Conservation (phyloP, 192 early-diverging fungal species). For the Entomortierella parvispora region DNA sequence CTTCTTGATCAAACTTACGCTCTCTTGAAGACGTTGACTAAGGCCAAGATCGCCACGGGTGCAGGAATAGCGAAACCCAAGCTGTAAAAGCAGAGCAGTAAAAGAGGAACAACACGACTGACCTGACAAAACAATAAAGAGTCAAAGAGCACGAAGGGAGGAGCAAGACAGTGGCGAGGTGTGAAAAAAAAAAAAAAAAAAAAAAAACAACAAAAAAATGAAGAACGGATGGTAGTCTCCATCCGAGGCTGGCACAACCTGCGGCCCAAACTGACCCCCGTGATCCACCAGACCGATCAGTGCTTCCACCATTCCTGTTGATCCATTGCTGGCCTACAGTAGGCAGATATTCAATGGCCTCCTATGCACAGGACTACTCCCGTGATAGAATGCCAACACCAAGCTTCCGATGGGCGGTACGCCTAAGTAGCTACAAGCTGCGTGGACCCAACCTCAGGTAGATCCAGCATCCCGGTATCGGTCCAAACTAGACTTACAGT, state of each 20-base stretch:
- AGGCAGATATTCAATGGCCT: conserved; percentile 52
- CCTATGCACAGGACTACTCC: conserved; percentile 24
- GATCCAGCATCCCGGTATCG: conserved; percentile 51
- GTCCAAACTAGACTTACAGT: conserved; percentile 47
- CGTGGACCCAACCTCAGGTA: conserved; percentile 31
- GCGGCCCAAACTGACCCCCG: conserved; percentile 53
- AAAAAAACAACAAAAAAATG: conserved; percentile 13
- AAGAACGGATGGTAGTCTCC: conserved; percentile 50
- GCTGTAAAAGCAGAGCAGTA: too few relatives aligned
- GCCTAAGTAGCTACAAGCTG: conserved; percentile 45
- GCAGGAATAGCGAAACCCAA: too few relatives aligned
- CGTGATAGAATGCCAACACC: conserved; percentile 48
- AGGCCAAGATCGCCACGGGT: too few relatives aligned
- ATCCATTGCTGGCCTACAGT: conserved; percentile 53
- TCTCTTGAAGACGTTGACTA: too few relatives aligned
- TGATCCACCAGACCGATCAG: conserved; percentile 51
- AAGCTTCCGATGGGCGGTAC: conserved; percentile 51
- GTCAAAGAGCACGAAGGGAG: neutral
- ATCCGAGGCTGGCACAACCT: conserved; percentile 47
- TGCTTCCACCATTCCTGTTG: conserved; percentile 52
- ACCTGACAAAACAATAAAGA: too few relatives aligned
- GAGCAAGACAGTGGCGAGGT: too few relatives aligned
- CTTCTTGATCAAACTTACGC: too few relatives aligned
- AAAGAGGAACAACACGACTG: too few relatives aligned
- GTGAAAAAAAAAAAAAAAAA: neutral